These are phyloP conservation scores for Leishmania mexicana DNA, from an alignment of 208 protist genomes.

Conservation along the genomic window DNA sequence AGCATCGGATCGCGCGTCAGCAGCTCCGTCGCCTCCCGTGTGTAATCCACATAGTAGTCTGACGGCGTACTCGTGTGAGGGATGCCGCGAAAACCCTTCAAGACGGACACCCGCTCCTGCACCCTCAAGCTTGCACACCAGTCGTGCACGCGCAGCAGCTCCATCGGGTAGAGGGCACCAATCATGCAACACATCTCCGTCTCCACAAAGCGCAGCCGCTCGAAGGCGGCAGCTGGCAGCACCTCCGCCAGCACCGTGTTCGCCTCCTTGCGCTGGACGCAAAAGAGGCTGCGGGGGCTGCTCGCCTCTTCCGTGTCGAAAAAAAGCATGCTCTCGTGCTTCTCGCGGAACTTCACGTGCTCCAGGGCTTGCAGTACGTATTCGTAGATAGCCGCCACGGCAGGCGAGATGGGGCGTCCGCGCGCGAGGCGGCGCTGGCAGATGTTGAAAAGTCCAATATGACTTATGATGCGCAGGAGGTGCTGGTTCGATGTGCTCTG, in stretches of 20 bases:
- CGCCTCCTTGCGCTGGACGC: slow-evolving; percentile 79
- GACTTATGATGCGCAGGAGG: slow-evolving; percentile 88
- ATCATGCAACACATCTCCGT: slow-evolving; percentile 72
- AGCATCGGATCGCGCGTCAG: slow-evolving; percentile 48
- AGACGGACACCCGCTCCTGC: slow-evolving; percentile 33
- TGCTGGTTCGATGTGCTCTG: slow-evolving; percentile 90
- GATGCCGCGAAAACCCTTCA: slow-evolving; percentile 60
- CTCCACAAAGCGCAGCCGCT: slow-evolving; percentile 81
- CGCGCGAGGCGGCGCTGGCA: slow-evolving; percentile 37
- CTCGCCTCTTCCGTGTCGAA: slow-evolving; percentile 58
- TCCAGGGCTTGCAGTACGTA: slow-evolving; percentile 73
- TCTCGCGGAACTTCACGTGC: slow-evolving; percentile 78
- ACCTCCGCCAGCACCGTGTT: slow-evolving; percentile 76
- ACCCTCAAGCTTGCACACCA: slow-evolving; percentile 21
- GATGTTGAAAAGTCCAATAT: slow-evolving; percentile 77
- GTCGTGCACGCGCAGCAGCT: slow-evolving; percentile 64
- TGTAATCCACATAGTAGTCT: slow-evolving; percentile 83
- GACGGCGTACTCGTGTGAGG: slow-evolving; percentile 62
- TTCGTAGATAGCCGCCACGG: slow-evolving; percentile 55
- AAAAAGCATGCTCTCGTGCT: slow-evolving; percentile 75
- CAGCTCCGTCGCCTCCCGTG: slow-evolving; percentile 56
- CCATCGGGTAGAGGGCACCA: slow-evolving; percentile 59
- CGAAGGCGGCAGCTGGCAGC: slow-evolving; percentile 80
- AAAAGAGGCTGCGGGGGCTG: slow-evolving; percentile 73
- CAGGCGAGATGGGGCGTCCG: slow-evolving; percentile 17